A percentile compares a stretch with the other conserved stretches of the same genome.
phyloP scores from a whole-genome alignment of 2,329 filamentous ascomycete genomes.

The Didymella exigua region DNA sequence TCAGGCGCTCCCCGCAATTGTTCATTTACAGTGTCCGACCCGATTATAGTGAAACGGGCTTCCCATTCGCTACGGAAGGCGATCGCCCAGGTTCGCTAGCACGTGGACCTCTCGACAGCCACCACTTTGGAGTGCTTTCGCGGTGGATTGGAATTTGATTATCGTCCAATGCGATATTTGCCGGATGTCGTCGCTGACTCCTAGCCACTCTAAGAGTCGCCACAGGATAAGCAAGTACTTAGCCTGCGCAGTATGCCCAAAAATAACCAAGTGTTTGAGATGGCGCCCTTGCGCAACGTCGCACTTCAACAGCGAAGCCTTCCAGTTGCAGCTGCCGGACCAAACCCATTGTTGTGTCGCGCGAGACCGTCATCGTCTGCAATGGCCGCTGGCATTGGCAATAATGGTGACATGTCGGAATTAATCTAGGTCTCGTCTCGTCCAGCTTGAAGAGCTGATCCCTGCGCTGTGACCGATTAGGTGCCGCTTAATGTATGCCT shows the following conservation, averaged over 20 bases:
- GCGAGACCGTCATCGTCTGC: not conserved
- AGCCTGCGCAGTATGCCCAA: not conserved
- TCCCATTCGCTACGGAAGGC: conserved; percentile 10
- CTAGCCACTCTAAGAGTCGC: not conserved
- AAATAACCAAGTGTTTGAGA: conserved; percentile 1
- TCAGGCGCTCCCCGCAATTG: conserved; percentile 13
- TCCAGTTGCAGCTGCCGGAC: not conserved
- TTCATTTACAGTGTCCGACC: conserved; percentile 12
- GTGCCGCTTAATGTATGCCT: conserved; percentile 10
- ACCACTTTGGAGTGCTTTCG: conserved; percentile 1
- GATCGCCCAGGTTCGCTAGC: conserved; percentile 2
- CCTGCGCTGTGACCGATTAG: conserved; percentile 12
- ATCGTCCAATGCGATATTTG: conserved; percentile 4
- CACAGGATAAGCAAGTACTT: conserved; percentile 8
- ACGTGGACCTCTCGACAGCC: conserved; percentile 10
- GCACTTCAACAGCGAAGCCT: conserved; percentile 3
- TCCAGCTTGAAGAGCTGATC: conserved; percentile 2
- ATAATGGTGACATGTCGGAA: not conserved
- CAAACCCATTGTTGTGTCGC: not conserved
- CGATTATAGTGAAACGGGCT: conserved; percentile 12
- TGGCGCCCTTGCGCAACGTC: conserved; percentile 16
- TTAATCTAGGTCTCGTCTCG: conserved; percentile 1
- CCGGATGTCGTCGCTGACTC: conserved; percentile 6
- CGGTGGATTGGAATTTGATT: not conserved
- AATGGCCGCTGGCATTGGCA: not conserved